Conservation (phyloP, 2,329 filamentous ascomycete species). For the Neopestalotiopsis sp. region DNA sequence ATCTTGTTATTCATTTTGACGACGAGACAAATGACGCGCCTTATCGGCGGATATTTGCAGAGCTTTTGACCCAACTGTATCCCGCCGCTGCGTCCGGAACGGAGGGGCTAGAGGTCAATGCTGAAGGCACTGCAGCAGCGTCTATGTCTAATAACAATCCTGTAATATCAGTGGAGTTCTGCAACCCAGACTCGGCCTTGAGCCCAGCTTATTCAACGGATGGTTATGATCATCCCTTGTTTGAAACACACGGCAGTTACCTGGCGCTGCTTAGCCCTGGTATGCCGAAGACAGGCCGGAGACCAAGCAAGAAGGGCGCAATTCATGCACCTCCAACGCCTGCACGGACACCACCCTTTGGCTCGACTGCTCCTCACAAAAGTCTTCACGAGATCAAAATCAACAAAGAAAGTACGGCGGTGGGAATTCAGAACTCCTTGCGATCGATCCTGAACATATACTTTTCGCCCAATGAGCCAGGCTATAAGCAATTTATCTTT, state of each 20-base stretch:
- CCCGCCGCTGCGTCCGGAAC: slow-evolving; percentile 31
- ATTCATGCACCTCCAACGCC: slow-evolving; percentile 46
- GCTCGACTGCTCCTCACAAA: slow-evolving; percentile 32
- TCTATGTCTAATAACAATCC: slow-evolving; percentile 2
- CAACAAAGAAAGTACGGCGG: slow-evolving; percentile 48
- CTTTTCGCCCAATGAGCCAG: slow-evolving; percentile 53
- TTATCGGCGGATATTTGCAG: slow-evolving; percentile 51
- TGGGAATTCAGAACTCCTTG: slow-evolving; percentile 62
- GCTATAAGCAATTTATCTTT: slow-evolving; percentile 54
- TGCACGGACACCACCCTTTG: slow-evolving; percentile 46
- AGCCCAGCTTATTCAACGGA: slow-evolving; percentile 16
- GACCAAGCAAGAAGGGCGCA: not conserved
- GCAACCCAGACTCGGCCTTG: not conserved
- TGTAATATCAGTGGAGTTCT: not conserved
- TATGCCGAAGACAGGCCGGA: slow-evolving; percentile 15
- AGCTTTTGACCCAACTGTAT: slow-evolving; percentile 47
- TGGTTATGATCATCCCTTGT: slow-evolving; percentile 53
- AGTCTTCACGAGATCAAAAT: slow-evolving; percentile 52
- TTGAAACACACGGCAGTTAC: slow-evolving; percentile 36
- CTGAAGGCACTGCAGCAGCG: no score
- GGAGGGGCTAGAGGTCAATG: not conserved
- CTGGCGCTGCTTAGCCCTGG: slow-evolving; percentile 16
- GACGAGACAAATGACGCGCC: slow-evolving; percentile 46
- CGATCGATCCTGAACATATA: slow-evolving; percentile 56
- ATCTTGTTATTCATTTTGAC: slow-evolving; percentile 61